Conservation (phyloP, 2,329 filamentous ascomycete genomes). For the Neopestalotiopsis rosae region DNA sequence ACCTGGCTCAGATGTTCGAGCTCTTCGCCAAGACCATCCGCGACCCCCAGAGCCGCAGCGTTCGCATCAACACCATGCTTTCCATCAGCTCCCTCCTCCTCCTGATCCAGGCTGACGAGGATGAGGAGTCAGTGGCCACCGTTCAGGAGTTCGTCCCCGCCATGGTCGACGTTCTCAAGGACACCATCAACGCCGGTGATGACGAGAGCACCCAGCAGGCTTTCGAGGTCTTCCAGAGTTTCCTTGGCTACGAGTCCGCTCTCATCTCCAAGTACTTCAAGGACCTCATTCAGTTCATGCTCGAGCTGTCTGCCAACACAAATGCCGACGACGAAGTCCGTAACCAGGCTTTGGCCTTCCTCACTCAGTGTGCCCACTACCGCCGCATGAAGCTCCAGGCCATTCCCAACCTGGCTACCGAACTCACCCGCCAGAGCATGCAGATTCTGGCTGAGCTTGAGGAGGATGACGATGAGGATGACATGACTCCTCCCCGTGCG, state of each 20-base stretch:
- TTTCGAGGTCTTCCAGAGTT: constrained; percentile 96
- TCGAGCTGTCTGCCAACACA: constrained; percentile 79
- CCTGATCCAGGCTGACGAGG: constrained; percentile 87
- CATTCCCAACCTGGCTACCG: constrained; percentile 81
- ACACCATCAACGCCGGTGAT: constrained; percentile 77
- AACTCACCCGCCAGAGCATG: constrained; percentile 86
- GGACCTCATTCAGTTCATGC: constrained; percentile 92
- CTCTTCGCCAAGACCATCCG: constrained; percentile 88
- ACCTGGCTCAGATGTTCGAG: constrained; percentile 78
- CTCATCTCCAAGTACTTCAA: constrained; percentile 86
- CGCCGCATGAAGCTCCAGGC: constrained; percentile 95
- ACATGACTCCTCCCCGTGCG: constrained; percentile 82
- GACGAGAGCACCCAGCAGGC: constrained; percentile 89
- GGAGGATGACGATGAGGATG: constrained; percentile 76
- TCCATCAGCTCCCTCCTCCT: constrained; percentile 87
- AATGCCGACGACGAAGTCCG: constrained; percentile 83
- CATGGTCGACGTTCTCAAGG: constrained; percentile 90
- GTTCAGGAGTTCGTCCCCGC: constrained; percentile 83
- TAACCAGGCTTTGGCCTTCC: constrained; percentile 88
- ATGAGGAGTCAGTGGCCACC: constrained; percentile 71
- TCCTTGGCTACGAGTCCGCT: constrained; percentile 86
- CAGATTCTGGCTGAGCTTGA: constrained; percentile 90
- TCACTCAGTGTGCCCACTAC: constrained; percentile 91
- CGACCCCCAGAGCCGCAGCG: constrained; percentile 88
- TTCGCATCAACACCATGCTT: constrained; percentile 92